These are phyloP conservation scores for Seminavis robusta DNA, from an alignment of 108 stramenopile species.

Conservation along the genomic window DNA sequence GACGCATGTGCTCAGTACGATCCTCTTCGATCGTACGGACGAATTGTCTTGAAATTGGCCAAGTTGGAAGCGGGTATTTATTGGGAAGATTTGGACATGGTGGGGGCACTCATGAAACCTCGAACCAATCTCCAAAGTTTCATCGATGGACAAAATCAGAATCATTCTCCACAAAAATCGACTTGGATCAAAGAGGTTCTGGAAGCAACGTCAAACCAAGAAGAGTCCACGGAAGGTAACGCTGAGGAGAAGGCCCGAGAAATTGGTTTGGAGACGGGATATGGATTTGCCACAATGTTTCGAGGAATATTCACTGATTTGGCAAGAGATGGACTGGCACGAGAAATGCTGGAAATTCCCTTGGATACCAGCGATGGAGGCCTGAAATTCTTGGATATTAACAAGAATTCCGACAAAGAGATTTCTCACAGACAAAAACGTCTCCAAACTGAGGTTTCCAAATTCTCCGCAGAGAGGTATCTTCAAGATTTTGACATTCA, in stretches of 20 bases:
- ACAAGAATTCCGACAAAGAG: constrained; percentile 5
- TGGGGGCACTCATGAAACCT: constrained; percentile 47
- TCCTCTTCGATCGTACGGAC: constrained; percentile 40
- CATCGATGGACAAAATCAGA: constrained; percentile 1
- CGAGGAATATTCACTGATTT: constrained; percentile 73
- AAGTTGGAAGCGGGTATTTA: constrained; percentile 35
- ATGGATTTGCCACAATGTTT: constrained; percentile 72
- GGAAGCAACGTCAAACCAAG: no score
- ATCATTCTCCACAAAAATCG: constrained; percentile 1
- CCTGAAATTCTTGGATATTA: not conserved
- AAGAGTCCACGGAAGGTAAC: constrained; percentile 2
- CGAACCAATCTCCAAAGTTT: constrained; percentile 34
- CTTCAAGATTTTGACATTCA: constrained; percentile 56
- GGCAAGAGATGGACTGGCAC: constrained; percentile 63
- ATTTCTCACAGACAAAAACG: constrained; percentile 32
- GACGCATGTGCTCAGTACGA: constrained; percentile 36
- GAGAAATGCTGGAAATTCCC: constrained; percentile 77
- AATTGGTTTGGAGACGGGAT: constrained; percentile 14
- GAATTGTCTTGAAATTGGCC: constrained; percentile 35
- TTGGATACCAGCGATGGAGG: constrained; percentile 48
- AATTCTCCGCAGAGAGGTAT: constrained; percentile 80
- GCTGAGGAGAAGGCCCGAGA: not conserved
- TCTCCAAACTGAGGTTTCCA: constrained; percentile 54
- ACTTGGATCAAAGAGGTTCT: constrained; percentile 11
- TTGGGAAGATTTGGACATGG: constrained; percentile 75